Evolutionary conservation across 306 rosid species (phyloP).

Genomic region (Lotus japonicus): DNA sequence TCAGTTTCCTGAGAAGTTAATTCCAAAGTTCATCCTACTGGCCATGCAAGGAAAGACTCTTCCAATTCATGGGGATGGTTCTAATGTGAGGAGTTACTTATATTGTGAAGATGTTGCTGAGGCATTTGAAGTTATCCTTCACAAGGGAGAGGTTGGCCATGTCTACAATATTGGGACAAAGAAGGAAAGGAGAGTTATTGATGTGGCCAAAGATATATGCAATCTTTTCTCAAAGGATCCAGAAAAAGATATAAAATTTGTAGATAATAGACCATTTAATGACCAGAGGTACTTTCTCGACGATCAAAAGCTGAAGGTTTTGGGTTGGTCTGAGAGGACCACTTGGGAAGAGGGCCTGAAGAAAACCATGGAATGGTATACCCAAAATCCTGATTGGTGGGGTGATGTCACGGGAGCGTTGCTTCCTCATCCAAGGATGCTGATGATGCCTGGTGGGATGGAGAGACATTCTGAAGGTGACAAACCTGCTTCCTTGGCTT

Average conservation of each 20-base stretch:
- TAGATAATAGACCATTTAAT: constrained; percentile 55
- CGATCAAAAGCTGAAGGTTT: constrained; percentile 58
- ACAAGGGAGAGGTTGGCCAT: constrained; percentile 61
- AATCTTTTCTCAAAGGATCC: constrained; percentile 37
- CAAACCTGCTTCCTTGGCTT: constrained; percentile 31
- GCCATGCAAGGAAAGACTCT: constrained; percentile 61
- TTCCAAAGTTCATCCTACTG: constrained; percentile 55
- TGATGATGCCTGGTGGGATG: constrained; percentile 83
- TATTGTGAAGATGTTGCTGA: constrained; percentile 68
- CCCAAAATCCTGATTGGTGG: constrained; percentile 78
- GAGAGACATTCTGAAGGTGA: constrained; percentile 55
- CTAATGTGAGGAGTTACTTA: constrained; percentile 57
- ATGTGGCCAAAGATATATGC: constrained; percentile 52
- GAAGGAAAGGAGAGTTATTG: constrained; percentile 58
- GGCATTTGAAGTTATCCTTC: constrained; percentile 61
- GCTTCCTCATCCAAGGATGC: constrained; percentile 90
- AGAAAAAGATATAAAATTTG: constrained; percentile 36
- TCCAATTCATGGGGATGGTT: constrained; percentile 64
- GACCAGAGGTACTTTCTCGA: constrained; percentile 61
- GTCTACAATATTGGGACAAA: constrained; percentile 56
- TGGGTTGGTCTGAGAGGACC: constrained; percentile 82
- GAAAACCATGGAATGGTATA: constrained; percentile 83
- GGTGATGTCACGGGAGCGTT: constrained; percentile 82
- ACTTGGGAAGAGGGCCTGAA: constrained; percentile 75
- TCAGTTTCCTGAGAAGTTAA: constrained; percentile 58